Base-by-base conservation (phyloP, 2,329 filamentous ascomycete genomes). In the Aspergillus sp. region DNA sequence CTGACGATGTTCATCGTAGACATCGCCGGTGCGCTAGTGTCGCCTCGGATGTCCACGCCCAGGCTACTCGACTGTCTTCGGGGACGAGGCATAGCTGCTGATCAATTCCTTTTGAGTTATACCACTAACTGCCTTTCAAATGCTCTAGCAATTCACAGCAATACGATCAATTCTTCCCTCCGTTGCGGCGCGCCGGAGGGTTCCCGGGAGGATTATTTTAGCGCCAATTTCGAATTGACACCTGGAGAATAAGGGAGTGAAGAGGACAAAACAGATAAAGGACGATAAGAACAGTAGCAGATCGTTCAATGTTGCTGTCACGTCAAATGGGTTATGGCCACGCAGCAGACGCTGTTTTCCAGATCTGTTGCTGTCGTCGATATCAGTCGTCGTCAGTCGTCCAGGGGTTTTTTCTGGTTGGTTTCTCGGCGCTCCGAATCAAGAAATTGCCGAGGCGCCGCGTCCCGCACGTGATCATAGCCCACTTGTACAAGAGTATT, bases 11-110 rank as follows among this genome's bases (percentile, higher is more conserved):
- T 66, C 64, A 73, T 67, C 34, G 70, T 73, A 28, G 71, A 71
- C 56, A 73, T 65, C 26, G 71, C 71, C 33, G 71, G 69, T 10
- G 65, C 71, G 45, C 66, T 66, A 35, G 71, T 74, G 52, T 73
- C 71, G 39, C 71, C 71, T 48, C 68, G 65, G 51, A 73, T 72
- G 49, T 73, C 71, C 49, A 61, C 71, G 46, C 71, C 71, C 46
- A 74, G 60, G 51, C 62, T 66, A 56, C 68, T 72, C 28, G 71
- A 72, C 47, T 62, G 66, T 54, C 69, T 63, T 51, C 69, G 65
- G 43, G 66, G 60, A 49, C 70, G 68, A 52, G 60, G 58, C 69
- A 71, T 71, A 48, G 30, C 42, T 34, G 29, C 36, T 39, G 36
- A 28, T n/a, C 5, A 29, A 41, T 29, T 42, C 3, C 3, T 6